Evolutionary conservation across 208 protist genomes (phyloP), one percentile per base, ranked within the genome.

Genomic region (Leishmania amazonensis): DNA sequence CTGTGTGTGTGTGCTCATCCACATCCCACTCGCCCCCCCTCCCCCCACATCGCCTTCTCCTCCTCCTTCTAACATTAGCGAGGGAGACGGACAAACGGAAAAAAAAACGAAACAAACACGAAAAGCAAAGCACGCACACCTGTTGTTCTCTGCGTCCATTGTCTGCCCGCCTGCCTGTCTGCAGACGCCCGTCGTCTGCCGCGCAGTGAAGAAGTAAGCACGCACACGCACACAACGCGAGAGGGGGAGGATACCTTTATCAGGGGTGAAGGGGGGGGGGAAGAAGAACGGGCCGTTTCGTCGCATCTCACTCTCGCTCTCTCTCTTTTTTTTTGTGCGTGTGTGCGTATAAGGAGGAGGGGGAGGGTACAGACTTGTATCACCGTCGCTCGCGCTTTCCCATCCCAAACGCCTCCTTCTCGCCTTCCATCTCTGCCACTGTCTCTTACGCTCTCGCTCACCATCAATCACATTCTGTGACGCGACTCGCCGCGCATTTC

Each of bases 1-100:
- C 49, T 76, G 65, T 87, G 35, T 75, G 78, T 21, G 0, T 8
- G 80, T 42, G 19, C 49, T 24, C 60, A 64, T 24, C 58, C 58
- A 0, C 58, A 5, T 6, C 19, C 8, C 24, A 7, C 6, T 24
- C 58, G 5, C 58, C 4, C 2, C 28, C 62, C 35, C 35, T 3
- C 17, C 5, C 31, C 31, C 62, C 31, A 40, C 31, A 42, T 38
- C 11, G 3, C 21, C 15, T 68, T 68, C 13, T 68, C 31, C 11
- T 68, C 7, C n/a, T 65, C 19, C 15, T 68, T 45, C 7, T 40
- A 45, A 65, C 60, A 35, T 65, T 4, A 65, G 51, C 58, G 58
- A 64, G 8, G 58, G 58, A 47, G 45, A 13, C 45, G 45, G 11
- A 13, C 9, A 8, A 47, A 47, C 45, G 60, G 9, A n/a, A 9